Conservation (phyloP, 257 asterid species). For the Echium plantagineum region DNA sequence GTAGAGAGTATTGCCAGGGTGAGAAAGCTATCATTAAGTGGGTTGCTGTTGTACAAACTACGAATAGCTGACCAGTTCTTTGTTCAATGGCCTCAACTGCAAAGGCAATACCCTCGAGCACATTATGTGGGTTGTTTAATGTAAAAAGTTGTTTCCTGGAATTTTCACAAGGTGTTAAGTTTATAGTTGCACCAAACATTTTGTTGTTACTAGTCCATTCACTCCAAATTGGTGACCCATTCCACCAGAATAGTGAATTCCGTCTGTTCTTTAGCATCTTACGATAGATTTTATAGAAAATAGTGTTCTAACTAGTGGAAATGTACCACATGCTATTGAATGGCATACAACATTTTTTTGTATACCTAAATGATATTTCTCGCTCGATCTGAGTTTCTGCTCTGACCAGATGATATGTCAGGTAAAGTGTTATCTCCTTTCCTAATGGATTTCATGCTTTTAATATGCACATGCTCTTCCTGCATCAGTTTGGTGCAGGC, state of each 20-base stretch:
- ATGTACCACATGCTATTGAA: neutral
- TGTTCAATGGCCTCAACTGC: slow-evolving; percentile 89
- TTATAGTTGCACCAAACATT: neutral
- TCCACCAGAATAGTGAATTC: neutral
- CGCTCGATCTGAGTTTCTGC: too few relatives aligned
- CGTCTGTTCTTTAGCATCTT: neutral
- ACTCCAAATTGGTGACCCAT: neutral
- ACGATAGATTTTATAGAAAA: neutral
- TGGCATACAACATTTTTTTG: neutral
- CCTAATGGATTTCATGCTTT: too few relatives aligned
- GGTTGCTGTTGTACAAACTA: slow-evolving; percentile 65
- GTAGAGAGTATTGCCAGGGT: slow-evolving; percentile 97
- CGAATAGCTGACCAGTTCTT: slow-evolving; percentile 75
- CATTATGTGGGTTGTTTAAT: slow-evolving; percentile 72
- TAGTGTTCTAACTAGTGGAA: neutral
- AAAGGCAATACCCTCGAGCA: slow-evolving; percentile 66
- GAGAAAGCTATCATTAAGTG: slow-evolving; percentile 74
- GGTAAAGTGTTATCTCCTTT: too few relatives aligned
- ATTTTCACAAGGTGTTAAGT: neutral
- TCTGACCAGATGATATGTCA: too few relatives aligned
- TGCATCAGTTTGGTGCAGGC: too few relatives aligned
- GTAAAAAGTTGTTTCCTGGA: slow-evolving; percentile 19
- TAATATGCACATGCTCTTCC: too few relatives aligned
- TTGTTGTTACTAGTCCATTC: neutral
- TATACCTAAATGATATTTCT: too few relatives aligned